Percentiles rank a stretch among this genome's conserved stretches.
Conservation (phyloP, 2,329 filamentous ascomycete species). For the Lomentospora prolificans region DNA sequence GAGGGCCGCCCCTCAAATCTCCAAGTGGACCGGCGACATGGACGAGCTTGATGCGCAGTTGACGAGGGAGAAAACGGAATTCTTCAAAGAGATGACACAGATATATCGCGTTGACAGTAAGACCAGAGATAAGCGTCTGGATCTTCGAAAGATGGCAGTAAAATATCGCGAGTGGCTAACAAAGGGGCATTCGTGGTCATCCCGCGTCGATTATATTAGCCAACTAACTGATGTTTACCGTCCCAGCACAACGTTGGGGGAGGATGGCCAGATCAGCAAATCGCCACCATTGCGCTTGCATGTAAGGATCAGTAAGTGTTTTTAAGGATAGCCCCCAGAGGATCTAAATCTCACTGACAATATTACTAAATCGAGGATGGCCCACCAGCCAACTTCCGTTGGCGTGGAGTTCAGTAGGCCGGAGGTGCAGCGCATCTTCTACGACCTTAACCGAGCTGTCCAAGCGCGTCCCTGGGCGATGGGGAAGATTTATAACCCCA, state of each 20-base stretch:
- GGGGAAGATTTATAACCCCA: slow-evolving; percentile 14
- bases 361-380: slow-evolving; percentile 3
- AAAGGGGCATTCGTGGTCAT: not conserved
- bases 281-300: slow-evolving; percentile 25
- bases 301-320: slow-evolving; percentile 19
- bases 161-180: slow-evolving; percentile 1
- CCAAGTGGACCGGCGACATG: not conserved
- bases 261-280: slow-evolving; percentile 45
- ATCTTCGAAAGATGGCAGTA: slow-evolving; percentile 29
- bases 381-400: slow-evolving; percentile 32
- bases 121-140: slow-evolving; percentile 8
- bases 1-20: not conserved
- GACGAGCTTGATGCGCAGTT: not conserved
- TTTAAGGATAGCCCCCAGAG: not conserved
- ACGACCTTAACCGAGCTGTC: slow-evolving; percentile 15
- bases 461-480: slow-evolving; percentile 13
- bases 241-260: slow-evolving; percentile 61
- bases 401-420: slow-evolving; percentile 37
- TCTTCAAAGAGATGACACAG: slow-evolving; percentile 1
- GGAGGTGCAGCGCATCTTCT: slow-evolving; percentile 26
- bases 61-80: not conserved
- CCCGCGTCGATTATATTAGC: slow-evolving; percentile 18
- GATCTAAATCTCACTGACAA: not conserved
- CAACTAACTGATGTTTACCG: slow-evolving; percentile 51
- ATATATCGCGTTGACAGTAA: not conserved